Evolutionary conservation across 2,329 filamentous ascomycete species (phyloP).

Genomic region (Fusarium anguioides): DNA sequence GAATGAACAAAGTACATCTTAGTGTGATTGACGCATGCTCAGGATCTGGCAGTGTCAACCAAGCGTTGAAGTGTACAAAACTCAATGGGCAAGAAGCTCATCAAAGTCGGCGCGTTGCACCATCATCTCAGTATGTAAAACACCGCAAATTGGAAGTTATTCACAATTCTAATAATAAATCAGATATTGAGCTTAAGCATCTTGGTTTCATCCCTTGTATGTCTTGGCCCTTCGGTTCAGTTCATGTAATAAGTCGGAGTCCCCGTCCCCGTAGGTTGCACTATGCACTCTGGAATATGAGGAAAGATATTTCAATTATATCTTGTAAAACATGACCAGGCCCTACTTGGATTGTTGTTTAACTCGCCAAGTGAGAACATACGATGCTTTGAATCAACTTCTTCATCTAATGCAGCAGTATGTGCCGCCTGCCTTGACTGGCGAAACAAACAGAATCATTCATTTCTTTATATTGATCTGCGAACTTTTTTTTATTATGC

Average conservation of each 20-base stretch:
- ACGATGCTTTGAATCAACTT: not conserved
- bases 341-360: not conserved
- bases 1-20: not conserved
- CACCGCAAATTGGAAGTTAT: not conserved
- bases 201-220: not conserved
- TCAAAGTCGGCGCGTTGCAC: conserved; percentile 15
- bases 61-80: conserved; percentile 4
- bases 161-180: conserved; percentile 12
- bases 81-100: not conserved
- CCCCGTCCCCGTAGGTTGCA: conserved; percentile 3
- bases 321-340: not conserved
- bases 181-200: not conserved
- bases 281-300: not conserved
- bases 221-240: not conserved
- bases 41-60: not conserved
- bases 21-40: no score
- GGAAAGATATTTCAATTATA: not conserved
- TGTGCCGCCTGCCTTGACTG: not conserved
- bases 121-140: conserved; percentile 12
- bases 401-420: not conserved
- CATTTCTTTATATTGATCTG: not conserved
- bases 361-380: not conserved
- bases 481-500: not conserved
- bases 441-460: conserved; percentile 3
- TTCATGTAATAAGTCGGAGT: not conserved